A percentile compares a stretch with the other conserved stretches of the same genome.
Evolutionary conservation across 2,329 filamentous ascomycete genomes (phyloP).

Genomic region (Pseudomassariella vexata): DNA sequence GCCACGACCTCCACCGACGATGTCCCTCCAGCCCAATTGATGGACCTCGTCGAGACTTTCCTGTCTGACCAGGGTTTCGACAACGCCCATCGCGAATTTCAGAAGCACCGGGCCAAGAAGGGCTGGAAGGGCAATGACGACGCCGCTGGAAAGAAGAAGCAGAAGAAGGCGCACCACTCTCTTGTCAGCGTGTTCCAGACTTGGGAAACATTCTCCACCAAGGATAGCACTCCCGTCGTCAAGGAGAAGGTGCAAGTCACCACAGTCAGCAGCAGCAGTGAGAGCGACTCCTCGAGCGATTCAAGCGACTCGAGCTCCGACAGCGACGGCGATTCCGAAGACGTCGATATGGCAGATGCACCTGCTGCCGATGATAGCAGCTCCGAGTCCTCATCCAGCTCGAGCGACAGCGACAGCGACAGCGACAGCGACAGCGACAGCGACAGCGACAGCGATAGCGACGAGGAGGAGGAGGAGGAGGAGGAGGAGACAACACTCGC

Average conservation of each 20-base stretch:
- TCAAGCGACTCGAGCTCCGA: slow-evolving; percentile 25
- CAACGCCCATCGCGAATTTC: slow-evolving; percentile 55
- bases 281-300: slow-evolving; percentile 13
- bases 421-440: slow-evolving; percentile 25
- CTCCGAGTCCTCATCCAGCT: slow-evolving; percentile 24
- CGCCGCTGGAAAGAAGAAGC: slow-evolving; percentile 14
- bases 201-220: slow-evolving; percentile 39
- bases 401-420: slow-evolving; percentile 27
- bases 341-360: slow-evolving; percentile 44
- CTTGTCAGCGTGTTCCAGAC: slow-evolving; percentile 44
- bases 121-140: slow-evolving; percentile 34
- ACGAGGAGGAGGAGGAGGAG: slow-evolving; percentile 14
- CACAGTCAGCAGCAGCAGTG: slow-evolving; percentile 22
- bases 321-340: slow-evolving; percentile 26
- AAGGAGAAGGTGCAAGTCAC: slow-evolving; percentile 19
- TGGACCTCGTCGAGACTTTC: slow-evolving; percentile 63
- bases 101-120: slow-evolving; percentile 53
- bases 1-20: slow-evolving; percentile 14
- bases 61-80: slow-evolving; percentile 61
- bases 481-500: slow-evolving; percentile 15
- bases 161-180: slow-evolving; percentile 29
- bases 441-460: slow-evolving; percentile 28
- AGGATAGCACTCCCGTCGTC: slow-evolving; percentile 19
- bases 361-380: slow-evolving; percentile 22
- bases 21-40: slow-evolving; percentile 52